Evolutionary conservation across 2,329 filamentous ascomycete genomes (phyloP), one percentile per base, ranked within the genome.

Genomic region (Ophiocordyceps camponoti-saundersi): DNA sequence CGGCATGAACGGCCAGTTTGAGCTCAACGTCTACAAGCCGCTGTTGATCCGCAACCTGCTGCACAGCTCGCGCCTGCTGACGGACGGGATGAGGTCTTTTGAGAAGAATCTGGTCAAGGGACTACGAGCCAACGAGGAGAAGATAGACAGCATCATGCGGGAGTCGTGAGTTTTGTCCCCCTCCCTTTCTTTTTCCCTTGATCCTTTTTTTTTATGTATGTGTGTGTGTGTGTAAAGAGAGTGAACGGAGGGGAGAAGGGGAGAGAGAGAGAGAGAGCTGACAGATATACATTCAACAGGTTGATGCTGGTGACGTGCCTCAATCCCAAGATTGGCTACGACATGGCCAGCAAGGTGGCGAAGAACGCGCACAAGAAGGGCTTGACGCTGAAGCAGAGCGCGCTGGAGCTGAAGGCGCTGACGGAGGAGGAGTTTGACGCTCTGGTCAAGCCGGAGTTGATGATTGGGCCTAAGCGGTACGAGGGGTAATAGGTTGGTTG

Each of bases 361-460:
- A 95, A 95, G 81, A 93, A 98, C 61, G 92, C 92, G 16, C 92
- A 98, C 73, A 95, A 95, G 79, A 96, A 96, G 79, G 88, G 88
- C 32, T 69, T 90, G 46, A 95, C 88, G 22, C 77, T 98, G 49
- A 95, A 95, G 75, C 71, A 94, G 69, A 90, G 84, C 59, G 90
- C 92, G 20, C 80, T 96, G 74, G 86, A 96, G 73, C 77, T 98
- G 54, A 77, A 95, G 56, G 90, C 88, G 43, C 71, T 96, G 55
- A 90, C 80, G 53, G 80, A 82, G 61, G 85, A 85, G 59, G 89
- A 95, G 61, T 96, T 96, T 61, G 88, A 95, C 66, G 74, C 78
- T 55, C 73, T 93, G 53, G 92, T 98, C 54, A 80, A 80, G 58
- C 92, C 92, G 22, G 90, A 96, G 71, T 76, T 96, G 61, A 98